phyloP scores from a whole-genome alignment of 2,329 filamentous ascomycete species.

The Hymenoscyphus scutula region DNA sequence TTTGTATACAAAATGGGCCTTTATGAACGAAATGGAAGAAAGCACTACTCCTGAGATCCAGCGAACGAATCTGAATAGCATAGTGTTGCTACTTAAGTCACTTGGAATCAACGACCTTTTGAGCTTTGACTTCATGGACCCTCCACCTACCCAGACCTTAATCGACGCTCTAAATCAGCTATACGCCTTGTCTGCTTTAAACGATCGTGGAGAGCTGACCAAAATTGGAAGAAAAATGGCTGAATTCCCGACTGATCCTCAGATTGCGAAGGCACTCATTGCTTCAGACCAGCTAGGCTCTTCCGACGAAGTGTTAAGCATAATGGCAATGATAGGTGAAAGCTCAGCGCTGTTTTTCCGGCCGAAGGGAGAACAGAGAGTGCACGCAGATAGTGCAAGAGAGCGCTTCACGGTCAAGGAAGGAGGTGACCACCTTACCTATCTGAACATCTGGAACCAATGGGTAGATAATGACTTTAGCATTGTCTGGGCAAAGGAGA shows the following conservation, averaged over 20 bases:
- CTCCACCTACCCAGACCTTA: conserved; percentile 96
- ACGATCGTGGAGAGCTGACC: conserved; percentile 92
- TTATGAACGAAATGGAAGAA: conserved; percentile 93
- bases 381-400: conserved; percentile 95
- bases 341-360: conserved; percentile 81
- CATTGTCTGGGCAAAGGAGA: conserved; percentile 93
- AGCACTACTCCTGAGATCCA: conserved; percentile 97
- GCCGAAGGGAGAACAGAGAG: conserved; percentile 86
- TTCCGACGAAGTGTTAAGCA: conserved; percentile 89
- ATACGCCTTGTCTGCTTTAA: conserved; percentile 85
- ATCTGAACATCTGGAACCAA: conserved; percentile 95
- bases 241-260: conserved; percentile 96
- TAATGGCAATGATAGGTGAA: conserved; percentile 90
- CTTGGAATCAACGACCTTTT: conserved; percentile 98
- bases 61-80: conserved; percentile 84
- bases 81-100: conserved; percentile 95
- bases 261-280: conserved; percentile 85
- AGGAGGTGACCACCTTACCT: conserved; percentile 81
- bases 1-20: conserved; percentile 91
- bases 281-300: conserved; percentile 82
- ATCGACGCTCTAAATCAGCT: conserved; percentile 92
- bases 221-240: conserved; percentile 94
- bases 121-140: conserved; percentile 99
- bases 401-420: conserved; percentile 94
- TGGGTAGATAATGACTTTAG: conserved; percentile 85